Conservation (phyloP, 257 asterid genomes). For the Capsicum chinense region DNA sequence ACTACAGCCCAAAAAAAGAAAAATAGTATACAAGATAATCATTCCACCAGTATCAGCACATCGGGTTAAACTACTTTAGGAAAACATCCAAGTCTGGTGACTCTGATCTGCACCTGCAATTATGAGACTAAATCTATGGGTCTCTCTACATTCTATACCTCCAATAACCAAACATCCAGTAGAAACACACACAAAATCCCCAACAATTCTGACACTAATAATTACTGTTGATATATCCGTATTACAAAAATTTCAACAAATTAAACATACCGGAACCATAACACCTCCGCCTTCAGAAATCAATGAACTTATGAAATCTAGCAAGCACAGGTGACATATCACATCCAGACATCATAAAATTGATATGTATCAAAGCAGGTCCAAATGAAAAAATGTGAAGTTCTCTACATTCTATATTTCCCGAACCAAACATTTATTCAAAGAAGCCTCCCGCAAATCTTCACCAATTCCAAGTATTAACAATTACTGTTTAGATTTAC, state of each 20-base stretch:
- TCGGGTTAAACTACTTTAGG: too few relatives aligned
- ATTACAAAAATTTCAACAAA: not conserved
- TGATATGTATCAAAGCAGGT: not conserved
- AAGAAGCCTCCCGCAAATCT: not conserved
- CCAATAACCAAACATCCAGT: not conserved
- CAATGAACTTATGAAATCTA: not conserved
- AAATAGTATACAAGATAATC: not conserved
- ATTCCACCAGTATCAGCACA: not conserved
- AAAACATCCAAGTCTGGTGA: too few relatives aligned
- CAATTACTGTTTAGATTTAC: too few relatives aligned
- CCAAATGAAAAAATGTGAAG: not conserved
- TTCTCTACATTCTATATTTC: not conserved
- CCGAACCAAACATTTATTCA: not conserved
- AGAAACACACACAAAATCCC: not conserved
- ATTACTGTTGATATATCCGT: not conserved
- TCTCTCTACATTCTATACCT: conserved; percentile 19
- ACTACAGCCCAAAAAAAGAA: not conserved
- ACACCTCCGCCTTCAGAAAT: not conserved
- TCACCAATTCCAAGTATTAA: not conserved
- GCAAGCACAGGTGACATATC: not conserved
- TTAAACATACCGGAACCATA: not conserved
- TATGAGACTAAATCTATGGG: not conserved
- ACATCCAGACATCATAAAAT: not conserved
- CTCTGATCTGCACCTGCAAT: too few relatives aligned
- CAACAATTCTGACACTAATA: not conserved